Conservation (phyloP, 306 rosid genomes). For the Rosa lucieae region DNA sequence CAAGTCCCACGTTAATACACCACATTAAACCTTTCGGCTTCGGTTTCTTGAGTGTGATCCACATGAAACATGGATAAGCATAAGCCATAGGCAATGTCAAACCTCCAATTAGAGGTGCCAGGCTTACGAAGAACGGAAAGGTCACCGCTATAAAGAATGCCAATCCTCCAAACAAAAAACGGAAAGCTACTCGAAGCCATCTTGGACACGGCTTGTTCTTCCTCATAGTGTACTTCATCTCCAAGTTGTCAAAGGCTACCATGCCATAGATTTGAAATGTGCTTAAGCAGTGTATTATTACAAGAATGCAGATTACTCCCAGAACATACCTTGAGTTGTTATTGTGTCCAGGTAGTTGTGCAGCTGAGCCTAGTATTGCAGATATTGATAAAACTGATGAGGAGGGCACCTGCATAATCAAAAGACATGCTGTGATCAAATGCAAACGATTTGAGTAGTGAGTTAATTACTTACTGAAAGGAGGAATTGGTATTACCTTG, state of each 20-base stretch:
- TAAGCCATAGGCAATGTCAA: constrained; percentile 59
- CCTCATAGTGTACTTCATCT: constrained; percentile 36
- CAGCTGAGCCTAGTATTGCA: constrained; percentile 31
- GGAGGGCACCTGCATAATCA: constrained; percentile 33
- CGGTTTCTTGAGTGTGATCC: constrained; percentile 61
- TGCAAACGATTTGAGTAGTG: background rate
- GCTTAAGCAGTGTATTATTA: constrained; percentile 42
- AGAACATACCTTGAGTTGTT: constrained; percentile 38
- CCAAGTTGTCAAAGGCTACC: constrained; percentile 68
- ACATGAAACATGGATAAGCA: constrained; percentile 84
- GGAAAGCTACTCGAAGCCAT: constrained; percentile 34
- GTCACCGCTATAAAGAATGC: constrained; percentile 49
- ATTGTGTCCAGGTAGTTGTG: constrained; percentile 30
- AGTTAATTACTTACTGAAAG: background rate
- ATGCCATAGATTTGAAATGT: constrained; percentile 68
- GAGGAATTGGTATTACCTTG: constrained; percentile 30
- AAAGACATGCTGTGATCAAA: background rate
- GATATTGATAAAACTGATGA: constrained; percentile 11
- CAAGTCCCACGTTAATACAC: constrained; percentile 49
- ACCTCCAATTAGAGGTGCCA: constrained; percentile 52
- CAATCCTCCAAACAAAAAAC: constrained; percentile 54
- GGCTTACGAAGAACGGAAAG: constrained; percentile 56
- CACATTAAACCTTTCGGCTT: constrained; percentile 26
- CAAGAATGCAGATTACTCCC: constrained; percentile 41
- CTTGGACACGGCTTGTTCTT: constrained; percentile 47